Conservation (phyloP, 306 rosid genomes). For the Quercus agrifolia region DNA sequence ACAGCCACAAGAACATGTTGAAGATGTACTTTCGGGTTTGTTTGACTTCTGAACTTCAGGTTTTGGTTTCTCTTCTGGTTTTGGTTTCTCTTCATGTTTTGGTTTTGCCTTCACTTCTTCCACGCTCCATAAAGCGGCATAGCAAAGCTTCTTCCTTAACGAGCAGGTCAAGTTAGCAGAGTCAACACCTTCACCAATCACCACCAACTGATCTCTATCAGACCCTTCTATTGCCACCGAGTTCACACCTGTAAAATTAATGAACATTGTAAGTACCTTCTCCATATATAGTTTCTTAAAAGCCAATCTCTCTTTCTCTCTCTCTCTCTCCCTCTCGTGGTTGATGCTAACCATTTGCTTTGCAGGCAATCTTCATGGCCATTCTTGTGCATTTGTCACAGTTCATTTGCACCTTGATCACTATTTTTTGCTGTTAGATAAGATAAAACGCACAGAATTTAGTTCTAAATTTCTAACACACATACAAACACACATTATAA, state of each 20-base stretch:
- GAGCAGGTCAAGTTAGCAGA: constrained; percentile 13
- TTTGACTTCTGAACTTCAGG: not conserved
- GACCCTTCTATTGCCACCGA: constrained; percentile 33
- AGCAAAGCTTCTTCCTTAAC: constrained; percentile 7
- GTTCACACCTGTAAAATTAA: constrained; percentile 18
- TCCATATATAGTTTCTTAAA: too few relatives aligned
- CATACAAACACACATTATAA: too few relatives aligned
- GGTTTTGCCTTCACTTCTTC: not conserved
- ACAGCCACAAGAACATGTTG: too few relatives aligned
- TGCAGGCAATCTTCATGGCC: constrained; percentile 37
- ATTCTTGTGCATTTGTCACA: constrained; percentile 29
- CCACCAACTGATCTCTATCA: constrained; percentile 26
- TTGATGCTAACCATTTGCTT: not conserved
- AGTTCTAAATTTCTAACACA: not conserved
- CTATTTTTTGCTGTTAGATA: constrained; percentile 30
- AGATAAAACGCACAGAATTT: not conserved
- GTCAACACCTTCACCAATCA: constrained; percentile 21
- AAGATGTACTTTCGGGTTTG: not conserved
- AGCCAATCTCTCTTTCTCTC: too few relatives aligned
- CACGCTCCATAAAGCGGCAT: not conserved
- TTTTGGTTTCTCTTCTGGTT: not conserved
- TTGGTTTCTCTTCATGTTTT: not conserved
- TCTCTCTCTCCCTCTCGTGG: too few relatives aligned
- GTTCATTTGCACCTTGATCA: constrained; percentile 16
- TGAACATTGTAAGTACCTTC: not conserved